Conservation (phyloP, 2,329 filamentous ascomycete genomes). For the Diaporthe citri region DNA sequence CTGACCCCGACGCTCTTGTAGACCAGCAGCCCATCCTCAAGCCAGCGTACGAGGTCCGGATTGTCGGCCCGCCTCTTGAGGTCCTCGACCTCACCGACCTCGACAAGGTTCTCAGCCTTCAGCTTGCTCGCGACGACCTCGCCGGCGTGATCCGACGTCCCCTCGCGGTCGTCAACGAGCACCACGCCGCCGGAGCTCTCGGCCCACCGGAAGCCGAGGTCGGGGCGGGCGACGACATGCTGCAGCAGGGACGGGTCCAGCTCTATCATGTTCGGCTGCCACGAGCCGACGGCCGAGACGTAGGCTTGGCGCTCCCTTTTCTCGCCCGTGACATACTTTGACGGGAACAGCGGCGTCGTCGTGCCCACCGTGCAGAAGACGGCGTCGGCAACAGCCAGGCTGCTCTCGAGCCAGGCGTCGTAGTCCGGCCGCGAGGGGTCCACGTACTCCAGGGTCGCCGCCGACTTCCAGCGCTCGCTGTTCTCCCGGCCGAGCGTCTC, state of each 20-base stretch:
- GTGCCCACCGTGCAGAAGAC: conserved; percentile 76
- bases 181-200: conserved; percentile 49
- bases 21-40: conserved; percentile 73
- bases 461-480: not conserved
- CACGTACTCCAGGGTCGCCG: not conserved
- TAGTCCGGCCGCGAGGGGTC: conserved; percentile 45
- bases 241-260: conserved; percentile 72
- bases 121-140: conserved; percentile 75
- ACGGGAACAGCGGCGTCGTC: conserved; percentile 69
- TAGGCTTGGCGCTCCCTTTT: conserved; percentile 52
- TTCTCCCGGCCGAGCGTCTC: not conserved
- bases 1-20: conserved; percentile 79
- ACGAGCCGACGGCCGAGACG: conserved; percentile 65
- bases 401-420: conserved; percentile 52
- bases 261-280: conserved; percentile 74
- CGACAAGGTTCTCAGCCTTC: conserved; percentile 67
- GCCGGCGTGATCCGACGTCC: conserved; percentile 73
- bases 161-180: conserved; percentile 68
- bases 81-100: conserved; percentile 69
- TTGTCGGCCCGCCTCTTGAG: conserved; percentile 64
- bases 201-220: not conserved
- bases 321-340: conserved; percentile 62
- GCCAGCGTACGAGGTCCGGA: conserved; percentile 56
- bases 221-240: conserved; percentile 32
- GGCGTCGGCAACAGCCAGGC: conserved; percentile 66